Conservation (phyloP, 768 basidiomycete genomes). For the Steccherinum ochraceum region DNA sequence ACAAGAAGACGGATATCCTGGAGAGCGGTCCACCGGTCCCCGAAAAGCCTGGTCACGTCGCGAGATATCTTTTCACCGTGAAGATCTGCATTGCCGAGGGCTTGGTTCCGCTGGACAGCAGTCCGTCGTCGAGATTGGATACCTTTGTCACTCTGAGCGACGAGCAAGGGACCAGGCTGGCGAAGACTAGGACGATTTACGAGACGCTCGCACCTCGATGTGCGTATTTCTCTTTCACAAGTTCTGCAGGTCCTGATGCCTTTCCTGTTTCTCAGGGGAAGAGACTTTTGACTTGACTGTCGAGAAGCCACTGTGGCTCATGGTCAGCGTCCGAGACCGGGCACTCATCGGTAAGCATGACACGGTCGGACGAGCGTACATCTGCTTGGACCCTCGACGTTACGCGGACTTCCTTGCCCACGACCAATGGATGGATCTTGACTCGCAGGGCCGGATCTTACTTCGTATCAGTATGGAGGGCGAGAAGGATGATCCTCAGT, state of each 20-base stretch:
- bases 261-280: conserved; percentile 58
- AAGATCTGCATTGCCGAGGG: conserved; percentile 92
- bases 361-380: conserved; percentile 83
- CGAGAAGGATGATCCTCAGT: conserved; percentile 96
- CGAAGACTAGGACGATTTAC: conserved; percentile 95
- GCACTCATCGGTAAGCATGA: conserved; percentile 90
- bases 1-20: conserved; percentile 69
- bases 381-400: conserved; percentile 84
- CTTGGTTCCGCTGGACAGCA: conserved; percentile 70
- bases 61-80: conserved; percentile 81
- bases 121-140: conserved; percentile 75
- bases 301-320: conserved; percentile 91
- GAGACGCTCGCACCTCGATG: conserved; percentile 88
- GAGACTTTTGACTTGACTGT: conserved; percentile 95
- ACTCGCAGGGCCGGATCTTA: conserved; percentile 78
- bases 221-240: conserved; percentile 31
- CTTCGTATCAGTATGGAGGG: conserved; percentile 96
- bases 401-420: conserved; percentile 87
- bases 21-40: conserved; percentile 62
- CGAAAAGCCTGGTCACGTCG: conserved; percentile 54
- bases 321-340: conserved; percentile 91
- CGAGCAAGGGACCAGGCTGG: conserved; percentile 80
- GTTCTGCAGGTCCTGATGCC: conserved; percentile 9
- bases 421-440: conserved; percentile 89
- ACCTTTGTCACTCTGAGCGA: conserved; percentile 95